Conservation (phyloP, 306 rosid genomes). For the Glycine soja region DNA sequence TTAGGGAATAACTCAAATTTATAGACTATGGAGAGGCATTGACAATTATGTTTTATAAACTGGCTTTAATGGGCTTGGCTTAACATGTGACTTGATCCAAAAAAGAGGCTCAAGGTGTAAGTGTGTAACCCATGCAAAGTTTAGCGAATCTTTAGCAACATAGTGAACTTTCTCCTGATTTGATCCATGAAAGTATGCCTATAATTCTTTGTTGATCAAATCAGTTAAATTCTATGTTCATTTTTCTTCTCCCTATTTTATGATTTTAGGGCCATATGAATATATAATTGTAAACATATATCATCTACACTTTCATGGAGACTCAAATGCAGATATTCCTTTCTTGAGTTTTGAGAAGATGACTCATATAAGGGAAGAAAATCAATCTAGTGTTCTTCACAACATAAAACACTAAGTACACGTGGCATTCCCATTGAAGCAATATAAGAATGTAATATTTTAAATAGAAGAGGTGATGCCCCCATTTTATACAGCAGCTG, state of each 20-base stretch:
- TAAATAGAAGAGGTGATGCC: not conserved
- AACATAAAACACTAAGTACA: not conserved
- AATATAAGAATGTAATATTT: slow-evolving; percentile 29
- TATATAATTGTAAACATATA: slow-evolving; percentile 9
- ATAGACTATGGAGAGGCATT: not conserved
- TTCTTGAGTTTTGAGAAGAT: slow-evolving; percentile 1
- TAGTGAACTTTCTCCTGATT: not conserved
- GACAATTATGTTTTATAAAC: slow-evolving; percentile 1
- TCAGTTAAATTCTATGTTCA: not conserved
- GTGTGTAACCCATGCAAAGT: not conserved
- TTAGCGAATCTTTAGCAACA: not conserved
- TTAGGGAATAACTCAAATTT: slow-evolving; percentile 13
- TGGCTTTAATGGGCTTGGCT: not conserved
- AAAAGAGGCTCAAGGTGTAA: no score
- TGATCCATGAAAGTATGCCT: not conserved
- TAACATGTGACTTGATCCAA: no score
- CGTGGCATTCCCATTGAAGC: not conserved
- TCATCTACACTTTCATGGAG: not conserved
- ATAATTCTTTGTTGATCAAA: not conserved
- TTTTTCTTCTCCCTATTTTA: slow-evolving; percentile 9
- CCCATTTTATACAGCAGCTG: no score
- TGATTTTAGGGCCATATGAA: not conserved
- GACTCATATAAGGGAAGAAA: not conserved
- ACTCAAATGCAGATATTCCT: not conserved
- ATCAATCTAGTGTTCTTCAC: slow-evolving; percentile 3